These are phyloP conservation scores for Paramecium pentaurelia DNA, from an alignment of 73 alveolate genomes.

Conservation along the genomic window DNA sequence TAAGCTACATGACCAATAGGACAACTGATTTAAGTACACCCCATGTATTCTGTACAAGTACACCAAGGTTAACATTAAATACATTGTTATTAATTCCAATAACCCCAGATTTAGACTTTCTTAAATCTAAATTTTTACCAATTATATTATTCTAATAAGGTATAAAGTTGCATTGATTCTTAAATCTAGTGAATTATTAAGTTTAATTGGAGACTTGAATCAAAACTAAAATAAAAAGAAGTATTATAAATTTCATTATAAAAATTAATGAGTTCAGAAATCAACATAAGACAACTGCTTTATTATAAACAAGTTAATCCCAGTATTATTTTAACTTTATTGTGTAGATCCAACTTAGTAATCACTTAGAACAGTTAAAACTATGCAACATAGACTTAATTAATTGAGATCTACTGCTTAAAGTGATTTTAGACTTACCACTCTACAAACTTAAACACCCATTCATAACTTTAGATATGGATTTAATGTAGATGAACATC, in stretches of 20 bases:
- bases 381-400: neutral
- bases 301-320: neutral
- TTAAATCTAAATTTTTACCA: neutral
- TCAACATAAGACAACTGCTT: conserved; percentile 6
- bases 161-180: neutral
- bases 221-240: neutral
- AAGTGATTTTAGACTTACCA: neutral
- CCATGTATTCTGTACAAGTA: neutral
- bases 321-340: neutral
- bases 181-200: neutral
- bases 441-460: neutral
- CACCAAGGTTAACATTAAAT: neutral
- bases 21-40: neutral
- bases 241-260: neutral
- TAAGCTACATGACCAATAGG: neutral
- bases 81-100: neutral
- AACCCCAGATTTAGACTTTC: neutral
- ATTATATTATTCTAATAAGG: neutral
- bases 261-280: neutral
- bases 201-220: neutral
- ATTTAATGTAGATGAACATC: neutral
- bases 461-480: neutral
- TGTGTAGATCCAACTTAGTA: neutral
- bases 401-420: neutral
- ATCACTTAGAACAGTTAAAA: neutral